Evolutionary conservation across 129 eudicot species (phyloP).

Genomic region (Chrysanthemum makinoi): DNA sequence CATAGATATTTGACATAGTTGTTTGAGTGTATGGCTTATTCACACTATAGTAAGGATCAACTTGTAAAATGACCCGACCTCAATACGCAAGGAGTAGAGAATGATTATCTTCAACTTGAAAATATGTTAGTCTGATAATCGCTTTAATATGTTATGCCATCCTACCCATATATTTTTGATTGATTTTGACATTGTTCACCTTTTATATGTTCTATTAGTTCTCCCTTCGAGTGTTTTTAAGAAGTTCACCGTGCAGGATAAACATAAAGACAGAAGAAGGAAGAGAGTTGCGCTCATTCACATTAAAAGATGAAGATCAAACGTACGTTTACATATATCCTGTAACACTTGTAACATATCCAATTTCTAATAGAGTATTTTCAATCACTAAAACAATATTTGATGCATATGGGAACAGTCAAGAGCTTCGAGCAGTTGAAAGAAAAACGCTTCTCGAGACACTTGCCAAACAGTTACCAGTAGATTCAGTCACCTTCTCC

Average conservation of each 20-base stretch:
- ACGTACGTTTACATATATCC: conserved; percentile 26
- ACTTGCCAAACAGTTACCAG: conserved; percentile 72
- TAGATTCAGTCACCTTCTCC: conserved; percentile 49
- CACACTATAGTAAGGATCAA: too few relatives aligned
- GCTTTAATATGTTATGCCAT: too few relatives aligned
- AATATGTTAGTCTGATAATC: too few relatives aligned
- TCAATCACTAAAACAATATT: conserved; percentile 7
- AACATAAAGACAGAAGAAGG: conserved; percentile 71
- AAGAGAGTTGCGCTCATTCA: conserved; percentile 73
- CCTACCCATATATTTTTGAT: not conserved
- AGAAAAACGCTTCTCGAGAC: conserved; percentile 70
- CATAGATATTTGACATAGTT: too few relatives aligned
- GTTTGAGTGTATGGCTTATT: too few relatives aligned
- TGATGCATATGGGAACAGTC: conserved; percentile 42
- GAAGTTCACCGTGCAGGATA: conserved; percentile 68
- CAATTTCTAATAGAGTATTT: conserved; percentile 5
- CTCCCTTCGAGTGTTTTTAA: conserved; percentile 20
- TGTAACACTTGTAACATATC: conserved; percentile 27
- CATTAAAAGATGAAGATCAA: conserved; percentile 74
- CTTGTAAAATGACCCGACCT: too few relatives aligned
- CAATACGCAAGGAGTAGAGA: too few relatives aligned
- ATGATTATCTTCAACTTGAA: too few relatives aligned
- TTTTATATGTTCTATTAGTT: not conserved
- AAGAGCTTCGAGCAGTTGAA: conserved; percentile 96
- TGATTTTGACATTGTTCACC: not conserved